Base-by-base conservation (phyloP, 805 yeast genomes). In the Lipomyces chichibuensis region DNA sequence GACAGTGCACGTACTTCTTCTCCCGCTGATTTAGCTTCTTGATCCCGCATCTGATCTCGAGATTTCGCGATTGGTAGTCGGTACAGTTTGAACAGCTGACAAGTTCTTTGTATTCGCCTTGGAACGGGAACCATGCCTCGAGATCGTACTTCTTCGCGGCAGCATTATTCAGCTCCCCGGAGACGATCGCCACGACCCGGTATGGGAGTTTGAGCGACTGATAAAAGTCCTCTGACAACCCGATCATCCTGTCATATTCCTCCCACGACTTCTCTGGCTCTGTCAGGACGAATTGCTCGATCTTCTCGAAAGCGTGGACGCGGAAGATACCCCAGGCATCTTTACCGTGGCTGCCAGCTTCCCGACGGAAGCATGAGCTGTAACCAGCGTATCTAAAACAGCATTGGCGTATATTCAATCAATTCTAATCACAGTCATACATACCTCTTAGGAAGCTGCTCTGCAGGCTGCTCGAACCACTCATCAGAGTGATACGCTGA, bases 91-190 rank as follows among this genome's bases (percentile, higher is more conserved):
- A 94, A 84, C 98, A 94, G 23, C 97, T 92, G 65, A 95, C 99
- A 76, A 95, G 87, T 84, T 95, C 99, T 83, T 95, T 95, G 84
- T 91, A 95, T 82, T 95, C 99, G 80, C 92, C 86, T 85, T 95
- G 99, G 91, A 85, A 95, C 78, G 99, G 99, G 96, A 95, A 95
- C 99, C 99, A 95, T 61, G 99, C 99, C 84, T 95, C 99, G 78
- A 95, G 86, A 83, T 95, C 99, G 83, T 89, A 95, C 81, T 95
- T 95, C 85, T 95, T 95, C 73, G 99, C 98, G 70, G 99, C 99
- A 63, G 99, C 98, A 75, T 95, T 95, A 85, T 95, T 95, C 79
- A 95, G 87, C 84, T 94, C 99, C 75, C 98, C 99, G 68, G 97
- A 92, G 70, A 95, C 99, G 80, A 95, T 95, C 75, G 97, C 97